Percentiles rank a stretch among this genome's conserved stretches.
phyloP scores from a whole-genome alignment of 805 yeast genomes.

The Pichia rugopelliculosa region DNA sequence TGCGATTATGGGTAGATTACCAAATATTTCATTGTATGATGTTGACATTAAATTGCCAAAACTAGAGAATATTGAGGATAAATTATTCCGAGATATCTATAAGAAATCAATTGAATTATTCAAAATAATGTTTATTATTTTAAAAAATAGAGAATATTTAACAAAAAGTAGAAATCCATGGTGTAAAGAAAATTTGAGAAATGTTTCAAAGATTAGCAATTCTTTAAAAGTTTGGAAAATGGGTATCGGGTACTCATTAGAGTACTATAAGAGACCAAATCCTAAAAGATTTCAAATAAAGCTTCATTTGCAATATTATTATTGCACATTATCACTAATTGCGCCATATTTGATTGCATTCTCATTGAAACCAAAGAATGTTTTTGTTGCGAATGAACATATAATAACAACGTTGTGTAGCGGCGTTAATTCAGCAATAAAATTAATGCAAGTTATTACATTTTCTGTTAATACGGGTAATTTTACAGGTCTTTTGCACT shows the following conservation, averaged over 20 bases:
- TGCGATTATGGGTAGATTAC: slow-evolving; percentile 30
- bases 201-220: slow-evolving; percentile 24
- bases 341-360: slow-evolving; percentile 30
- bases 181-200: slow-evolving; percentile 26
- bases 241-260: slow-evolving; percentile 15
- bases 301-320: slow-evolving; percentile 27
- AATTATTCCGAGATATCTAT: slow-evolving; percentile 15
- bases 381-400: slow-evolving; percentile 21
- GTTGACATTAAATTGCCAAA: slow-evolving; percentile 29
- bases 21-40: slow-evolving; percentile 29
- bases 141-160: slow-evolving; percentile 26
- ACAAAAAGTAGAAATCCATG: slow-evolving; percentile 24
- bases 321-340: slow-evolving; percentile 25
- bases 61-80: slow-evolving; percentile 11
- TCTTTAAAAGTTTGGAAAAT: slow-evolving; percentile 22
- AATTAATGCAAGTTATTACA: slow-evolving; percentile 22
- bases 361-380: slow-evolving; percentile 19
- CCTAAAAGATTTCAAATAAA: slow-evolving; percentile 26
- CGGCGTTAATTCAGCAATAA: slow-evolving; percentile 28
- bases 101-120: slow-evolving; percentile 22
- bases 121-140: slow-evolving; percentile 25
- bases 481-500: slow-evolving; percentile 29
- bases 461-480: slow-evolving; percentile 10
- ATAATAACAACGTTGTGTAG: slow-evolving; percentile 24
- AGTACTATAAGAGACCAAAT: slow-evolving; percentile 11